A percentile compares a stretch with the other conserved stretches of the same genome.
Evolutionary conservation across 2,329 filamentous ascomycete genomes (phyloP).

Genomic region (Penicillium oxalicum): DNA sequence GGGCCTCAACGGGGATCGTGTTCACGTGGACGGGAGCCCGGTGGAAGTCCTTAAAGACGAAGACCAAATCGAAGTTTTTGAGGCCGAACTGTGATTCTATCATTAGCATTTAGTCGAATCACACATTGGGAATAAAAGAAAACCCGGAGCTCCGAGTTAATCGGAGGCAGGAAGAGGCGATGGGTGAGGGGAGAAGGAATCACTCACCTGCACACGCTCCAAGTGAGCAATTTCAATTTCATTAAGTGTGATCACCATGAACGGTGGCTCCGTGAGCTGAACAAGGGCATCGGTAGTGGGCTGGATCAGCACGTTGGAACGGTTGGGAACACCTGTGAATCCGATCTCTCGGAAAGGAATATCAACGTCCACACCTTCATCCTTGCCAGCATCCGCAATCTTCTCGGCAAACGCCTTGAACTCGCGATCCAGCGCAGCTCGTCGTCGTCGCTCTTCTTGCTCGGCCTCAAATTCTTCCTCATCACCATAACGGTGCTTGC

Average conservation of each 20-base stretch:
- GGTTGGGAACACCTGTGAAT: slow-evolving; percentile 93
- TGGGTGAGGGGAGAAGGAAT: neutral
- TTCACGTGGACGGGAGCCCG: slow-evolving; percentile 91
- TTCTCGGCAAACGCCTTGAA: slow-evolving; percentile 97
- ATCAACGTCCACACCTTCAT: slow-evolving; percentile 85
- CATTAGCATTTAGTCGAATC: slow-evolving; percentile 18
- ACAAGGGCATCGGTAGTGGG: slow-evolving; percentile 96
- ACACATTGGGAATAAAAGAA: too few species aligned
- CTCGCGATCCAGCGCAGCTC: slow-evolving; percentile 86
- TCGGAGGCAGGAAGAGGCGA: too few species aligned
- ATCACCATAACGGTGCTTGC: slow-evolving; percentile 94
- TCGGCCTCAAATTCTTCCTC: slow-evolving; percentile 99
- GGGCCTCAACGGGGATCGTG: slow-evolving; percentile 90
- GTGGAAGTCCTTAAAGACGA: slow-evolving; percentile 96
- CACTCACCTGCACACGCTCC: slow-evolving; percentile 70
- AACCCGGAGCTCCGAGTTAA: too few species aligned
- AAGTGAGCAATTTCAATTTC: slow-evolving; percentile 96
- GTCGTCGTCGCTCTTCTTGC: slow-evolving; percentile 86
- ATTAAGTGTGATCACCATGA: slow-evolving; percentile 89
- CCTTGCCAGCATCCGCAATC: slow-evolving; percentile 90
- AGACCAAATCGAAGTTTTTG: slow-evolving; percentile 98
- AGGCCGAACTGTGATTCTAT: slow-evolving; percentile 67
- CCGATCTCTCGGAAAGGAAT: slow-evolving; percentile 95
- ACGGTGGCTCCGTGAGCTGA: slow-evolving; percentile 92
- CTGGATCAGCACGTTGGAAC: slow-evolving; percentile 91